Evolutionary conservation across 768 basidiomycete genomes (phyloP).

Genomic region (Boletellus ananas): DNA sequence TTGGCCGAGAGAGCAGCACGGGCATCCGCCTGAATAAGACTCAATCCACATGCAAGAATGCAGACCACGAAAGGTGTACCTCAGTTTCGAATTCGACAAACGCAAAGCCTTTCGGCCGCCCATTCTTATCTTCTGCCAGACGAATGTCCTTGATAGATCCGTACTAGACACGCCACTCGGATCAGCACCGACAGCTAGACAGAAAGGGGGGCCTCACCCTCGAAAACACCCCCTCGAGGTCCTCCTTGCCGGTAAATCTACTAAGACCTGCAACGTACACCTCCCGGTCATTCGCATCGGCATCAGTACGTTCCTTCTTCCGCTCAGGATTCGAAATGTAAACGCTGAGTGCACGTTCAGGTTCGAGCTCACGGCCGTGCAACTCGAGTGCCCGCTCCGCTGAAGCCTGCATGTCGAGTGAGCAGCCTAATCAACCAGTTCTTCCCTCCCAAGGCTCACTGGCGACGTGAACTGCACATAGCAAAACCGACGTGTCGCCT

Average conservation of each 20-base stretch:
- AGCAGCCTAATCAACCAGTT: neutral
- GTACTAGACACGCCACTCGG: constrained; percentile 46
- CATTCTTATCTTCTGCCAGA: constrained; percentile 67
- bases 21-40: constrained; percentile 57
- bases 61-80: constrained; percentile 38
- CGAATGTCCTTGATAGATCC: constrained; percentile 80
- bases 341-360: constrained; percentile 67
- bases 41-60: neutral
- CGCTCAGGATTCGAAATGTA: constrained; percentile 87
- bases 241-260: constrained; percentile 69
- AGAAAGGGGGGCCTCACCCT: constrained; percentile 46
- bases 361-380: constrained; percentile 71
- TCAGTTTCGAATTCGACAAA: constrained; percentile 89
- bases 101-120: constrained; percentile 77
- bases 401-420: constrained; percentile 39
- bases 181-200: constrained; percentile 3
- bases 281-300: constrained; percentile 77
- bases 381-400: constrained; percentile 79
- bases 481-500: constrained; percentile 84
- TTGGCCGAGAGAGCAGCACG: constrained; percentile 71
- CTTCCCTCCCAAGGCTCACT: constrained; percentile 41
- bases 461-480: constrained; percentile 90
- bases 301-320: constrained; percentile 88
- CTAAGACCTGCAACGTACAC: constrained; percentile 86
- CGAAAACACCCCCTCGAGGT: constrained; percentile 75